phyloP scores from a whole-genome alignment of 495 filamentous ascomycete genomes.

The Penicillium samsonianum region DNA sequence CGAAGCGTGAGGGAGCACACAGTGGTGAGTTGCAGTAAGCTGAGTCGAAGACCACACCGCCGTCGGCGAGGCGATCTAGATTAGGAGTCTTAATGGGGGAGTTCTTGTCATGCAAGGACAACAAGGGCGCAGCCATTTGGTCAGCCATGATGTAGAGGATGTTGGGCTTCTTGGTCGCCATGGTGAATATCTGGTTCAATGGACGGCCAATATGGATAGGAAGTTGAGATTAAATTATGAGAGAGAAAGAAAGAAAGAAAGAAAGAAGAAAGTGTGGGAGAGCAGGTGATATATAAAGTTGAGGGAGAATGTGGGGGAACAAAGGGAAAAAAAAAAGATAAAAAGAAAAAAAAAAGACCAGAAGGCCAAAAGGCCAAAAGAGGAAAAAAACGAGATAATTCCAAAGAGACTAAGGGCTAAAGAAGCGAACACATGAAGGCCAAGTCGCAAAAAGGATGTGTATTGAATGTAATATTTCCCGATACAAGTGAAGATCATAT shows the following conservation, averaged over 20 bases:
- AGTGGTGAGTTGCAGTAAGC: conserved; percentile 90
- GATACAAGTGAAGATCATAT: not conserved
- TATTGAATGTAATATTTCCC: conserved; percentile 13
- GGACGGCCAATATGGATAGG: conserved; percentile 1
- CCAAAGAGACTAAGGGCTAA: conserved; percentile 1
- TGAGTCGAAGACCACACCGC: conserved; percentile 80
- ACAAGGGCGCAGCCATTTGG: conserved; percentile 81
- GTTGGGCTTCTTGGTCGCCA: conserved; percentile 61
- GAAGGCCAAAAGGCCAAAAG: conserved; percentile 11
- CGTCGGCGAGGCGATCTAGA: conserved; percentile 74
- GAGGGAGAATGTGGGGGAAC: conserved; percentile 24
- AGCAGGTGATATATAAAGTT: conserved; percentile 21
- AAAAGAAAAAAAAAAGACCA: conserved; percentile 7
- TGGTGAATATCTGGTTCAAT: conserved; percentile 49
- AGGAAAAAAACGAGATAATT: conserved; percentile 10
- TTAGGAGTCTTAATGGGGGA: conserved; percentile 86
- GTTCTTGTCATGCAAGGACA: conserved; percentile 78
- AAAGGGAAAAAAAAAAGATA: conserved; percentile 13
- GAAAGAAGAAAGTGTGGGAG: conserved; percentile 3
- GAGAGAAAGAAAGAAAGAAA: conserved; percentile 5
- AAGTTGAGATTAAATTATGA: not conserved
- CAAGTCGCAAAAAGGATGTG: conserved; percentile 5
- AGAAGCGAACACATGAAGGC: conserved; percentile 9
- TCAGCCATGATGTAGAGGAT: conserved; percentile 91
- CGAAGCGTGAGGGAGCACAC: conserved; percentile 84